A percentile compares a stretch with the other conserved stretches of the same genome.
These are phyloP conservation scores for Sarocladium strictum DNA, from an alignment of 2,329 filamentous ascomycete species.

Conservation along the genomic window DNA sequence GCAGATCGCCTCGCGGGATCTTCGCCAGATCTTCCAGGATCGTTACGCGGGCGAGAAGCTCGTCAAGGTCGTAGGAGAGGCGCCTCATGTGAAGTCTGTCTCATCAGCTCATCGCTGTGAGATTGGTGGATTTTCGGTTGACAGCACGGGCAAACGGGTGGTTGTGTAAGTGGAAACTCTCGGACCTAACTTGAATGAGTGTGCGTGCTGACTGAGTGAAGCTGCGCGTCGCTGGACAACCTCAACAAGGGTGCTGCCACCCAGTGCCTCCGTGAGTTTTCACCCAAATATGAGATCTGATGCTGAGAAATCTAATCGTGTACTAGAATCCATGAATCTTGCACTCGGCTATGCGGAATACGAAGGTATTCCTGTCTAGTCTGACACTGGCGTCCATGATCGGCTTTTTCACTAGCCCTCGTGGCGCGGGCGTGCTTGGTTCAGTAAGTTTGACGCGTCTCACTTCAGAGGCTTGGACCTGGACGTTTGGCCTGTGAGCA, in stretches of 20 bases:
- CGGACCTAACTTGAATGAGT: neutral
- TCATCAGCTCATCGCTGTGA: constrained; percentile 81
- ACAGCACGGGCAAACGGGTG: constrained; percentile 80
- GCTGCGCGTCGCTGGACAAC: constrained; percentile 88
- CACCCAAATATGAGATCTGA: neutral
- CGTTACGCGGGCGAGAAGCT: constrained; percentile 93
- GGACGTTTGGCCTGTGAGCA: no score
- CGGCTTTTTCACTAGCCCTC: no score
- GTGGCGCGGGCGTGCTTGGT: no score
- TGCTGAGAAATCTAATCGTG: neutral
- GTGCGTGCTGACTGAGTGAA: neutral
- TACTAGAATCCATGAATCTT: constrained; percentile 80
- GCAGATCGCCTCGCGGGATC: constrained; percentile 83
- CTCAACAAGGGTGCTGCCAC: constrained; percentile 86
- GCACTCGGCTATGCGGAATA: constrained; percentile 81
- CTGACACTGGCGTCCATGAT: neutral
- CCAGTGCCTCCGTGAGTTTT: constrained; percentile 74
- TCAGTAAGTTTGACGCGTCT: no score
- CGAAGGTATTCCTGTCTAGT: constrained; percentile 64
- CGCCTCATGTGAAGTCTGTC: constrained; percentile 80
- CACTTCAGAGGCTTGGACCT: no score
- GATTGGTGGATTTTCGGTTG: constrained; percentile 92
- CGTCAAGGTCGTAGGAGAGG: constrained; percentile 85
- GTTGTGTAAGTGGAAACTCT: constrained; percentile 48
- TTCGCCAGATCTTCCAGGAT: constrained; percentile 92